Evolutionary conservation across 192 early-diverging fungal species (phyloP).

Genomic region (Phycomyces nitens): DNA sequence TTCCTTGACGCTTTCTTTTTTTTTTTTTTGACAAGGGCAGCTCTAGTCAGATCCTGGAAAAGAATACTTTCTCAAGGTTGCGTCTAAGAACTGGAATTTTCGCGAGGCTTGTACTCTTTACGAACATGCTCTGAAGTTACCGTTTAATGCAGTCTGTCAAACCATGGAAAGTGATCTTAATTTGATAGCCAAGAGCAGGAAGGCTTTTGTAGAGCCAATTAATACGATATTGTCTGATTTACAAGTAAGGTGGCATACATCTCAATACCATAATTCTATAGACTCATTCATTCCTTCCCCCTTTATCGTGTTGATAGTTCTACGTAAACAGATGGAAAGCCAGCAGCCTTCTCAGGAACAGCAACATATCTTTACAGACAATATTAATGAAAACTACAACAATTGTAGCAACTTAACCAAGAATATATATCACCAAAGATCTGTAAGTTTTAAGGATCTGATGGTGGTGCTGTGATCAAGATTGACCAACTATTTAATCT

Average conservation of each 20-base stretch:
- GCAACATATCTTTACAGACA: constrained; percentile 7
- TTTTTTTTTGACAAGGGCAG: too few species aligned
- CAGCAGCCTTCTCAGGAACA: constrained; percentile 10
- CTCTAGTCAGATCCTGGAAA: too few species aligned
- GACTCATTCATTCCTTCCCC: constrained; percentile 11
- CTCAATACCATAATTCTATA: constrained; percentile 12
- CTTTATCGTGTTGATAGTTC: constrained; percentile 14
- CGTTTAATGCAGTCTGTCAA: too few species aligned
- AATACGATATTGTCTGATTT: constrained; percentile 14
- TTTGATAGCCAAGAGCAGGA: too few species aligned
- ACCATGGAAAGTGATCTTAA: too few species aligned
- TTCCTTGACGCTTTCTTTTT: too few species aligned
- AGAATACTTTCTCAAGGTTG: too few species aligned
- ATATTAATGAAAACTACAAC: constrained; percentile 11
- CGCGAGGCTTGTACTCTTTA: too few species aligned
- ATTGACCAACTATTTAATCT: constrained; percentile 10
- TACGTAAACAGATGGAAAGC: constrained; percentile 13
- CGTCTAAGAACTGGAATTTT: too few species aligned
- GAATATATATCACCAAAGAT: constrained; percentile 6
- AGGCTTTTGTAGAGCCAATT: too few species aligned
- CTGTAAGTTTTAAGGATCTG: constrained; percentile 10
- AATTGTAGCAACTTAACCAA: constrained; percentile 9
- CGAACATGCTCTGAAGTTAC: too few species aligned
- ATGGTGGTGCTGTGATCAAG: constrained; percentile 7
- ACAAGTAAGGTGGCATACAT: constrained; percentile 13